Base-by-base conservation (phyloP, 371 early-diverging fungal genomes). In the Mucor piriformis region DNA sequence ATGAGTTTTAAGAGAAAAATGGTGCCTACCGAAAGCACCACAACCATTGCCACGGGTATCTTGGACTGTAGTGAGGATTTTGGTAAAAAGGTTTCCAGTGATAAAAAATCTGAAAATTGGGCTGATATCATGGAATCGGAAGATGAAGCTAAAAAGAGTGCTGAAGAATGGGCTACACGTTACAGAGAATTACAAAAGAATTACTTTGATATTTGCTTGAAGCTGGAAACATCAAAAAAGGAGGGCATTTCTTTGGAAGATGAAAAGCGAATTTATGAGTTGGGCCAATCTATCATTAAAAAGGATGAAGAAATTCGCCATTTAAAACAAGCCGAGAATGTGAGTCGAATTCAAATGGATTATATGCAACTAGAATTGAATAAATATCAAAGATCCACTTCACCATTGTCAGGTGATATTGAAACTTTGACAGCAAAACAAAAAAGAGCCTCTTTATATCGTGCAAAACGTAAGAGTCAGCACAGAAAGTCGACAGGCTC, bases 41-140 rank as follows among this genome's bases (percentile, higher is more conserved):
- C 42, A n/a, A 40, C 53, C 12, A 55, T 46, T 3, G 42, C 34
- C 0, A 38, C 57, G 24, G 64, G 35, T 13, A 59, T 48, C 21
- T 42, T 54, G 32, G 58, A 67, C 29, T 62, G 58, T 16, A 62
- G 63, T 35, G 67, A 63, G 52, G 66, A 66, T 33, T 64, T 64
- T 47, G 63, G 57, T 32, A 50, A 56, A 21, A 51, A 27, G n/a
- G 18, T 15, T 25, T 18, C 46, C 24, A 46, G 24, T 23, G 6
- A 6, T 0, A 47, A 37, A n/a, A 33, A 52, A 32, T 53, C 20
- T 15, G 59, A 54, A 25, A 55, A 49, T 8, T 66, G 67, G 64
- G 64, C 63, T 20, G 67, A 70, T 20, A 58, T 66, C 5, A 66
- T 66, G 70, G 50, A 63, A 29, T 57, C 61, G 7, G 67, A 70